These are phyloP conservation scores for Obba rivulosa DNA, from an alignment of 768 basidiomycete species.

Conservation along the genomic window DNA sequence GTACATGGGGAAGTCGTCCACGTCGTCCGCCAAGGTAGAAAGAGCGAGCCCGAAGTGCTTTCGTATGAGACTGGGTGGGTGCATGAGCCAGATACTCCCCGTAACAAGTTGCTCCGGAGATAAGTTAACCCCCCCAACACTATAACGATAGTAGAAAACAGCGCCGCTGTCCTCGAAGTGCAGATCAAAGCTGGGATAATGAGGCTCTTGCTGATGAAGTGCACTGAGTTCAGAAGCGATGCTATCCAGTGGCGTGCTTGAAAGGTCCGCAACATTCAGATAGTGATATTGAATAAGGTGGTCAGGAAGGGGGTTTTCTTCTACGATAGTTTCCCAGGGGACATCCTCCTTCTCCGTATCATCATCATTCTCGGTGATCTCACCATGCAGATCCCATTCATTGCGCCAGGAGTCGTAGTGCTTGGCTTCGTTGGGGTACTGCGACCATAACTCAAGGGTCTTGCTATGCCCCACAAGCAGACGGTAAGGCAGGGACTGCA, in stretches of 20 bases:
- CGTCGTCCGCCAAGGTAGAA: not conserved
- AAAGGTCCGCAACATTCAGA: not conserved
- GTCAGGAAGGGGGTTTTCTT: not conserved
- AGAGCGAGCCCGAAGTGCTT: not conserved
- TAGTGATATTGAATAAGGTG: not conserved
- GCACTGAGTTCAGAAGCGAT: not conserved
- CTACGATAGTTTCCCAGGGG: too few relatives aligned
- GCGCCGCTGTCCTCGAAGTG: not conserved
- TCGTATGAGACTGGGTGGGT: not conserved
- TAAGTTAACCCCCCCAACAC: not conserved
- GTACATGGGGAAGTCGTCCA: not conserved
- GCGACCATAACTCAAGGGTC: not conserved
- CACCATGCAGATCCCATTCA: slow-evolving; percentile 1
- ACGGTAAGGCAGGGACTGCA: not conserved
- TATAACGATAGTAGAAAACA: not conserved
- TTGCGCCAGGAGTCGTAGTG: slow-evolving; percentile 4
- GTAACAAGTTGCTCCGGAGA: not conserved
- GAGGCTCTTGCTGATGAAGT: not conserved
- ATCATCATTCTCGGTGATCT: too few relatives aligned
- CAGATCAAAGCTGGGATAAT: too few relatives aligned
- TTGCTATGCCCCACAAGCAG: not conserved
- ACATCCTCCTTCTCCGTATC: too few relatives aligned
- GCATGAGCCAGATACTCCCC: not conserved
- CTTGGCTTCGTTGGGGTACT: not conserved
- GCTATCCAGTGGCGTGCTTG: not conserved